A percentile compares a stretch with the other conserved stretches of the same genome.
phyloP scores from a whole-genome alignment of 768 basidiomycete species.

The Suillus plorans region DNA sequence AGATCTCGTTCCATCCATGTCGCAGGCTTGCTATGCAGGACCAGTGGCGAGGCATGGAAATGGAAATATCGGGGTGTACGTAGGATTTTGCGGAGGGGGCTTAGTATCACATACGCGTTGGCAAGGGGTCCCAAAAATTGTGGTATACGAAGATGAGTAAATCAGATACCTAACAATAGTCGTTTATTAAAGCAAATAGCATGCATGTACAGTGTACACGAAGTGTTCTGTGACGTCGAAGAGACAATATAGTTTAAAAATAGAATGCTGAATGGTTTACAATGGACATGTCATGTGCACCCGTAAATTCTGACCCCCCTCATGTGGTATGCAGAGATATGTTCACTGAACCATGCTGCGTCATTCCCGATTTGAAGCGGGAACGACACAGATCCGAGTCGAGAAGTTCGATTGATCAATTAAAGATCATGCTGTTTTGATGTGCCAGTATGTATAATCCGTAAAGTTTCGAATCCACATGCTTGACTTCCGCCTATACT shows the following conservation, averaged over 20 bases:
- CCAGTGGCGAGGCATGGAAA: constrained; percentile 44
- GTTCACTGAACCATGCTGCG: too few relatives aligned
- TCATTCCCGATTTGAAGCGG: too few relatives aligned
- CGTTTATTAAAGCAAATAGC: not conserved
- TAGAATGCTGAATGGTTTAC: not conserved
- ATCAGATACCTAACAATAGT: too few relatives aligned
- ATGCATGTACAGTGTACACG: not conserved
- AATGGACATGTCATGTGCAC: too few relatives aligned
- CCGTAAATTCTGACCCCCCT: too few relatives aligned
- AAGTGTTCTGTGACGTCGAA: not conserved
- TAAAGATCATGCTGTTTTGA: too few relatives aligned
- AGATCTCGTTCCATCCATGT: constrained; percentile 47
- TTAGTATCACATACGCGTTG: constrained; percentile 27
- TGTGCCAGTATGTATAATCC: too few relatives aligned
- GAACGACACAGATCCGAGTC: too few relatives aligned
- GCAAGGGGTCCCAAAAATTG: constrained; percentile 29
- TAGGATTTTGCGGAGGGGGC: constrained; percentile 33
- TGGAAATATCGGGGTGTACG: constrained; percentile 49
- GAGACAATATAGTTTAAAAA: not conserved
- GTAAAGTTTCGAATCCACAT: not conserved
- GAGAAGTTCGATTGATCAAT: too few relatives aligned
- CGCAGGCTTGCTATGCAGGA: constrained; percentile 52
- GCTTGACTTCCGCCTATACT: not conserved
- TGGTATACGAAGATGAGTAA: constrained; percentile 8
- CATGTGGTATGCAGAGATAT: too few relatives aligned